Evolutionary conservation across 371 early-diverging fungal genomes (phyloP).

Genomic region (Mucor indicus): DNA sequence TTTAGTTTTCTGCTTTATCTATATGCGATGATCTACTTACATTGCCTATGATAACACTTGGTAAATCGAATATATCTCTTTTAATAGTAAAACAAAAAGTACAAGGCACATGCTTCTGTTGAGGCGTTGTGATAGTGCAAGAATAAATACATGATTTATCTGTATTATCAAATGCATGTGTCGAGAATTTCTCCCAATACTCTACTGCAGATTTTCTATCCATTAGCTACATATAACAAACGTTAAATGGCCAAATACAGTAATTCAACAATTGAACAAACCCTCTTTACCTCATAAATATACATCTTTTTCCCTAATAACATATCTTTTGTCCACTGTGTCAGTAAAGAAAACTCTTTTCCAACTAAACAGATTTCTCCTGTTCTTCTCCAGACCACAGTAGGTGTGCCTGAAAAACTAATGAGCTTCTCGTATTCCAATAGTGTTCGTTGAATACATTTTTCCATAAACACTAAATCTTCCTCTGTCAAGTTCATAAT

Average conservation of each 20-base stretch:
- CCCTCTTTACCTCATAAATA: constrained; percentile 65
- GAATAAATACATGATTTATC: constrained; percentile 79
- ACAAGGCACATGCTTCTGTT: constrained; percentile 70
- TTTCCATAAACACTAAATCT: constrained; percentile 90
- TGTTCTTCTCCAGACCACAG: constrained; percentile 91
- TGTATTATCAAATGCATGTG: constrained; percentile 85
- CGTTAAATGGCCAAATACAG: neutral
- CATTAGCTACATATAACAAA: constrained; percentile 64
- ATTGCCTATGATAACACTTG: constrained; percentile 83
- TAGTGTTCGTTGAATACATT: constrained; percentile 82
- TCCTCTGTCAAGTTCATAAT: constrained; percentile 89
- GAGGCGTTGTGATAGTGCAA: constrained; percentile 68
- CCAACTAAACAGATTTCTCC: constrained; percentile 91
- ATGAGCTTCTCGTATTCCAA: constrained; percentile 90
- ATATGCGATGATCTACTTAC: constrained; percentile 30
- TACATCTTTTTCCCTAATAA: constrained; percentile 71
- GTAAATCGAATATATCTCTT: constrained; percentile 88
- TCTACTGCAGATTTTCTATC: constrained; percentile 83
- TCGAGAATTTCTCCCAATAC: constrained; percentile 92
- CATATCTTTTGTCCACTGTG: constrained; percentile 80
- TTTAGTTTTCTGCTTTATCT: neutral
- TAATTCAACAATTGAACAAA: neutral
- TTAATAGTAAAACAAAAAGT: constrained; percentile 91
- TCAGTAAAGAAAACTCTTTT: constrained; percentile 87
- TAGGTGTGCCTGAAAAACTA: constrained; percentile 91